Conservation (phyloP, 257 asterid species). For the Penstemon eatonii region DNA sequence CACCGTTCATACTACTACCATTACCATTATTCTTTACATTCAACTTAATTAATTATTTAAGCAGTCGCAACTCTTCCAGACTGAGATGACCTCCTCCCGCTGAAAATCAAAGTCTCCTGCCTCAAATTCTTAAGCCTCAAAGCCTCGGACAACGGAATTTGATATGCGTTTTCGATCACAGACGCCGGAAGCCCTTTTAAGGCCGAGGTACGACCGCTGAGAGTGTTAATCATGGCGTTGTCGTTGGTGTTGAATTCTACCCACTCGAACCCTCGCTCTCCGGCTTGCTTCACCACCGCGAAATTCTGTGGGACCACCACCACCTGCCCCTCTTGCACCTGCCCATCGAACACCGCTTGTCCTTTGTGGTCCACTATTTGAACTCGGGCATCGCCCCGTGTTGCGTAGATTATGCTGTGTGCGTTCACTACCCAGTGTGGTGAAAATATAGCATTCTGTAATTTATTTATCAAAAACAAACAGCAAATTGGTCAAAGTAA, state of each 20-base stretch:
- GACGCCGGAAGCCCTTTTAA: constrained; percentile 53
- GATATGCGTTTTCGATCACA: constrained; percentile 52
- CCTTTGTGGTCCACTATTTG: constrained; percentile 75
- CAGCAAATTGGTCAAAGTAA: no score
- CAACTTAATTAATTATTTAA: neutral
- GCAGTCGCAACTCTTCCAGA: constrained; percentile 28
- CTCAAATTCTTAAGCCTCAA: constrained; percentile 53
- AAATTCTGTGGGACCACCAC: constrained; percentile 66
- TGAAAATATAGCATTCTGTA: constrained; percentile 62
- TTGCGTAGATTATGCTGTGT: constrained; percentile 49
- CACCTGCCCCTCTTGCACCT: constrained; percentile 49
- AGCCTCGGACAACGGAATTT: constrained; percentile 54
- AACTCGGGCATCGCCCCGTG: constrained; percentile 47
- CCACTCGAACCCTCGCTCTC: constrained; percentile 63
- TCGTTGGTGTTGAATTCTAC: constrained; percentile 67
- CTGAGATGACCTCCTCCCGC: constrained; percentile 28
- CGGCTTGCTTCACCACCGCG: constrained; percentile 62
- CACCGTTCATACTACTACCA: no score
- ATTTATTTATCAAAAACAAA: no score
- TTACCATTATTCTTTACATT: no score
- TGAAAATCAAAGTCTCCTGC: constrained; percentile 49
- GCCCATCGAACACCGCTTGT: constrained; percentile 52
- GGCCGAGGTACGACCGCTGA: constrained; percentile 70
- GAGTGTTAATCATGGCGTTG: constrained; percentile 66
- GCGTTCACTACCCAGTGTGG: constrained; percentile 71